phyloP scores from a whole-genome alignment of 192 early-diverging fungal species.

The Cladochytrium replicatum region DNA sequence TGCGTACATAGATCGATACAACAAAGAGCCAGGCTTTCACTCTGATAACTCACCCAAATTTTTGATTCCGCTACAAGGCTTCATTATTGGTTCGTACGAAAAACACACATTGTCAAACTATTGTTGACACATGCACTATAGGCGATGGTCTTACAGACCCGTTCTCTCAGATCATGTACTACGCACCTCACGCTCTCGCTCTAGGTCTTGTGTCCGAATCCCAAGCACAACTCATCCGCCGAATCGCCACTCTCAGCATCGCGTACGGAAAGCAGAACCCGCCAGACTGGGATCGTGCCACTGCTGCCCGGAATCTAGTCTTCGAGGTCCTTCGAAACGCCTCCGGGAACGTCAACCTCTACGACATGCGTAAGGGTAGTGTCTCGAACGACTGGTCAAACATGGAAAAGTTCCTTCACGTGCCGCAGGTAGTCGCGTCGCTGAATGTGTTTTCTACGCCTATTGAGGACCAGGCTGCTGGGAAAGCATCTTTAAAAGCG shows the following conservation, averaged over 20 bases:
- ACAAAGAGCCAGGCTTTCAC: slow-evolving; percentile 17
- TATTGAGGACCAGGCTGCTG: not conserved
- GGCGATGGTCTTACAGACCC: slow-evolving; percentile 63
- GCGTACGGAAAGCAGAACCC: slow-evolving; percentile 29
- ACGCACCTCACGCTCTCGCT: slow-evolving; percentile 47
- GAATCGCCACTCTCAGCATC: slow-evolving; percentile 24
- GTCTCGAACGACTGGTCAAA: slow-evolving; percentile 50
- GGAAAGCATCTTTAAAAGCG: not conserved
- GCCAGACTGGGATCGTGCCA: slow-evolving; percentile 41
- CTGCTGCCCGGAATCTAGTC: slow-evolving; percentile 32
- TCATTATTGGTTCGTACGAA: too few relatives aligned
- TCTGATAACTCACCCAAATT: not conserved
- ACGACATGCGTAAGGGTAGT: slow-evolving; percentile 61
- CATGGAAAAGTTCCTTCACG: slow-evolving; percentile 53
- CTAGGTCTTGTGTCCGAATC: slow-evolving; percentile 39
- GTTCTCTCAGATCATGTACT: slow-evolving; percentile 38
- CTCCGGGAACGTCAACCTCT: slow-evolving; percentile 64
- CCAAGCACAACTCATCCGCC: slow-evolving; percentile 29
- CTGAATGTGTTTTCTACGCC: slow-evolving; percentile 43
- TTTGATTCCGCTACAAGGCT: too few relatives aligned
- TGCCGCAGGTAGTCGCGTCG: slow-evolving; percentile 36
- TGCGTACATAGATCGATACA: slow-evolving; percentile 47
- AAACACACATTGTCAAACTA: slow-evolving; percentile 2
- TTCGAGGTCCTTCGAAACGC: slow-evolving; percentile 58
- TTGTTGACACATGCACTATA: slow-evolving; percentile 22